These are phyloP conservation scores for Omphalotus olearius DNA, from an alignment of 1,284 basidiomycete species.

Conservation along the genomic window DNA sequence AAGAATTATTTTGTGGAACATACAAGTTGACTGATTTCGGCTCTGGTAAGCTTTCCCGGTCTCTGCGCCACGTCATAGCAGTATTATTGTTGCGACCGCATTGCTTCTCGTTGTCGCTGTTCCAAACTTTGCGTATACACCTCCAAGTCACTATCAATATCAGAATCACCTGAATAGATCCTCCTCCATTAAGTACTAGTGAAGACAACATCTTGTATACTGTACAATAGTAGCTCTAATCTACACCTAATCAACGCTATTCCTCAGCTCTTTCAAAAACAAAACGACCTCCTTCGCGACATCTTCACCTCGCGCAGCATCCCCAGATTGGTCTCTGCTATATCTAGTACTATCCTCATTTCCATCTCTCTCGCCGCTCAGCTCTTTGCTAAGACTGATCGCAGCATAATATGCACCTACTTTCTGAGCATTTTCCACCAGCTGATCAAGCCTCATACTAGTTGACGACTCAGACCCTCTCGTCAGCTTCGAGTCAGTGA, in stretches of 20 bases:
- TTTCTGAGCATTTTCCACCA: conserved; percentile 12
- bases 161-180: too few relatives aligned
- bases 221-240: too few relatives aligned
- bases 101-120: too few relatives aligned
- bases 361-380: neutral
- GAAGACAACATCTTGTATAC: too few relatives aligned
- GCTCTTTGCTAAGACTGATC: conserved; percentile 6
- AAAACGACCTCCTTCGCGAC: conserved; percentile 11
- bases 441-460: neutral
- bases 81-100: too few relatives aligned
- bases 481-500: neutral
- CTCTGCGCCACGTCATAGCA: too few relatives aligned
- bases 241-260: neutral
- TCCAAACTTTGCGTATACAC: too few relatives aligned
- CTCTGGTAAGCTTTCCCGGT: too few relatives aligned
- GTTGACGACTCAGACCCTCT: neutral
- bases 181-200: too few relatives aligned
- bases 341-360: neutral
- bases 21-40: too few relatives aligned
- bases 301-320: conserved; percentile 1
- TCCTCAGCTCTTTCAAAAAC: conserved; percentile 7
- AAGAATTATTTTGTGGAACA: too few relatives aligned
- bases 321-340: neutral
- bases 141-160: too few relatives aligned
- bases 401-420: conserved; percentile 10